Base-by-base conservation (phyloP, 257 asterid species). In the Nicotiana sylvestris region DNA sequence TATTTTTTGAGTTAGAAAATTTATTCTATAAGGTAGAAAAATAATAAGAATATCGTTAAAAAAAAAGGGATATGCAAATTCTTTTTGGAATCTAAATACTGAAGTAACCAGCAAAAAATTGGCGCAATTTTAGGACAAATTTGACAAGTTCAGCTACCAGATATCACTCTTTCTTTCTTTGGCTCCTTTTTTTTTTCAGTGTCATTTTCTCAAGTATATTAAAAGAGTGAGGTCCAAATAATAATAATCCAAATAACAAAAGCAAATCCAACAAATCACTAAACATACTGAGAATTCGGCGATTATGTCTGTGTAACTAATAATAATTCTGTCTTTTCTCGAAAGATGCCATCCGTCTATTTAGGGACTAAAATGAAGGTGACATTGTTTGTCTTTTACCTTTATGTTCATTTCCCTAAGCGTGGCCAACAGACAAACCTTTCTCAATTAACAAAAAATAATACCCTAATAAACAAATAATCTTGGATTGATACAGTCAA, bases 361-460 rank as follows among this genome's bases (percentile, higher is more conserved):
- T 76, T 76, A 76, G 65, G 65, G 65, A 2, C 65, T 5, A 58
- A 58, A 58, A 58, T 7, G 65, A 6, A 58, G 64, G 25, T 76
- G 46, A 27, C 46, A 15, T 13, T 51, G 51, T 76, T 51, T 76
- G 80, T 76, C 64, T 27, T 15, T 27, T 51, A 27, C 27, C 29
- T 51, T 76, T 76, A 51, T 51, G 25, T 27, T 46, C 18, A 49
- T 27, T 74, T 74, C 27, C 1, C 25, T 15, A 51, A 76, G 80
- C 46, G 16, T 76, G 27, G 8, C 64, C 80, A 76, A 51, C 80
- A 76, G 80, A 76, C 64, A 76, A 76, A 76, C 64, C 80, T 49
- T 72, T 72, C 78, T 72, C 27, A 51, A 51, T 76, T 76, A 76
- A 51, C 64, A 49, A 51, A 76, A 7, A 15, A 9, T 25, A 74